Evolutionary conservation across 768 basidiomycete species (phyloP).

Genomic region (Tulasnella sp.): DNA sequence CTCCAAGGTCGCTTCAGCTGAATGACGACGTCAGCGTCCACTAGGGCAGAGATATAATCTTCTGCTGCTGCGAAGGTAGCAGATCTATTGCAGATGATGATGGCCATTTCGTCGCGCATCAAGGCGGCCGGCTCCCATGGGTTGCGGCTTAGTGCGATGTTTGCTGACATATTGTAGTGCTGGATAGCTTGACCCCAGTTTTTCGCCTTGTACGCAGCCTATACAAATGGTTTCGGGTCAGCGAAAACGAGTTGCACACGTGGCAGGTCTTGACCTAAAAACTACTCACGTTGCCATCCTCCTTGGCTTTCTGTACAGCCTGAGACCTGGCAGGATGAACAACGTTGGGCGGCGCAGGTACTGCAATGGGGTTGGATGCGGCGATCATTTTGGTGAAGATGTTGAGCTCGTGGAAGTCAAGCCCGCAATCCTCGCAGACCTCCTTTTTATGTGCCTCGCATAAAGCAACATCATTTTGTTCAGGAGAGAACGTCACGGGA

Average conservation of each 20-base stretch:
- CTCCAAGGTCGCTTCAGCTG: constrained; percentile 77
- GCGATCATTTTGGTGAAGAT: constrained; percentile 61
- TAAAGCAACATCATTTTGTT: constrained; percentile 44
- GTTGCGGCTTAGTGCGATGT: constrained; percentile 67
- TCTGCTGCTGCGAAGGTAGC: constrained; percentile 71
- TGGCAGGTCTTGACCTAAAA: not conserved
- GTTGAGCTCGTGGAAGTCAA: constrained; percentile 69
- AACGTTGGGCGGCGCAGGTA: constrained; percentile 71
- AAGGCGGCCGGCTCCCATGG: constrained; percentile 80
- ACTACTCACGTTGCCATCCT: constrained; percentile 82
- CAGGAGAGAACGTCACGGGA: constrained; percentile 39
- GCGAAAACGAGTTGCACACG: not conserved
- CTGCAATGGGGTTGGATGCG: constrained; percentile 49
- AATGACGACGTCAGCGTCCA: constrained; percentile 88
- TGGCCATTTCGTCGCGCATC: constrained; percentile 83
- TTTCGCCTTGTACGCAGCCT: constrained; percentile 73
- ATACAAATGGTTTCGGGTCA: not conserved
- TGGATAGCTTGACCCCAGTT: constrained; percentile 60
- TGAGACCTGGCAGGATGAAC: constrained; percentile 65
- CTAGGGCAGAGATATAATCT: constrained; percentile 66
- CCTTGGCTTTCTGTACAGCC: constrained; percentile 69
- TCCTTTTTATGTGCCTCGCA: constrained; percentile 61
- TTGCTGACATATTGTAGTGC: constrained; percentile 69
- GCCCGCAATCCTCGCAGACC: constrained; percentile 59
- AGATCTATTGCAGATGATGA: constrained; percentile 83